A percentile compares a stretch with the other conserved stretches of the same genome.
phyloP scores from a whole-genome alignment of 1,284 basidiomycete species.

The Agaricales sp. region DNA sequence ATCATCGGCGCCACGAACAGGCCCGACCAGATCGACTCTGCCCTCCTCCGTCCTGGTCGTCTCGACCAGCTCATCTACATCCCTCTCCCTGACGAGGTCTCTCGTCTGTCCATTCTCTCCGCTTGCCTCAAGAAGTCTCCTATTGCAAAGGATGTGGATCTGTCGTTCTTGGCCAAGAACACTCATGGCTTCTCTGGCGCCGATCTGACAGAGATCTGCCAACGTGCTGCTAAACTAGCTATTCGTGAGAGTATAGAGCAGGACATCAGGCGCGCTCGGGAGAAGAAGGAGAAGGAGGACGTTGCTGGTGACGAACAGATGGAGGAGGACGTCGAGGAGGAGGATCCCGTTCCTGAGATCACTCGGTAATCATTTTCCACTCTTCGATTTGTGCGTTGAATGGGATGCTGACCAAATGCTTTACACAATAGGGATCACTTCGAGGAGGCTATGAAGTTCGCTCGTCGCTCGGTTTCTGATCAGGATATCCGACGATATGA shows the following conservation, averaged over 20 bases:
- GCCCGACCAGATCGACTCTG: conserved; percentile 98
- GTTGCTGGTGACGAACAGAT: conserved; percentile 59
- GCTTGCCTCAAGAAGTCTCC: conserved; percentile 93
- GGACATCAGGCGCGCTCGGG: conserved; percentile 77
- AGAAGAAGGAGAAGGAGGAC: conserved; percentile 77
- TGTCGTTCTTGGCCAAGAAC: conserved; percentile 82
- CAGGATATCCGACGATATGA: conserved; percentile 93
- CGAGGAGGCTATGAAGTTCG: conserved; percentile 95
- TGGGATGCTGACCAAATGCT: conserved; percentile 1
- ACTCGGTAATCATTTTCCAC: conserved; percentile 45
- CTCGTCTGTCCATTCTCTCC: conserved; percentile 85
- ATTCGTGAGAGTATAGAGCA: conserved; percentile 93
- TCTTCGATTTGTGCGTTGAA: conserved; percentile 4
- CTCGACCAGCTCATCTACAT: conserved; percentile 94
- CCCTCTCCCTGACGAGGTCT: conserved; percentile 87
- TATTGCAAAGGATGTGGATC: conserved; percentile 77
- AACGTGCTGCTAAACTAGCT: conserved; percentile 93
- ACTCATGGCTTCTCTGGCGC: conserved; percentile 99
- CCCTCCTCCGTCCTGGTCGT: conserved; percentile 96
- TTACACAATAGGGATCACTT: conserved; percentile 66
- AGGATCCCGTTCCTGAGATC: conserved; percentile 96
- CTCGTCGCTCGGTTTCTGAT: conserved; percentile 87
- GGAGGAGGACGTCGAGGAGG: conserved; percentile 68
- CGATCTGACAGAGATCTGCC: conserved; percentile 97
- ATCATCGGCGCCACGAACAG: conserved; percentile 98